Evolutionary conservation across 2,329 filamentous ascomycete species (phyloP), one percentile per base, ranked within the genome.

Genomic region (Colletotrichum lentis): DNA sequence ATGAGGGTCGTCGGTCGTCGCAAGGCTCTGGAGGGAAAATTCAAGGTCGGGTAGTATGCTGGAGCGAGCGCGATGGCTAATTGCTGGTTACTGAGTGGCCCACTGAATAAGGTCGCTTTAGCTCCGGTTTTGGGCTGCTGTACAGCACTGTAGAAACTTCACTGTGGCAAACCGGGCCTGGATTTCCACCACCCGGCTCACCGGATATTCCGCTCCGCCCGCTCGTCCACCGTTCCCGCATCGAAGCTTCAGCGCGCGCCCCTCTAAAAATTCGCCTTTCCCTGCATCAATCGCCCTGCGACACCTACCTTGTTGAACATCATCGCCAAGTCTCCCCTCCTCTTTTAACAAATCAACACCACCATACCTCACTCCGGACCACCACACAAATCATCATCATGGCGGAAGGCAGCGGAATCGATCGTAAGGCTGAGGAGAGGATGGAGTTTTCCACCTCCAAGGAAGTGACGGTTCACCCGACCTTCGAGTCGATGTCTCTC

Each of bases 371-470:
- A 58, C 16, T 22, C n/a, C 50, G 20, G 27, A 47, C 12, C 47
- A 44, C 20, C 39, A 44, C 18, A 39, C 18, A 31, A 31, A 39
- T 20, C 31, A 41, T 74, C 79, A 92, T 71, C 74, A 99, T 98
- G 96, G 93, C 94, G 72, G 95, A 98, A 81, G 91, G 78, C 69
- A 67, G 72, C 63, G 86, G 86, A 71, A 89, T 98, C 78, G 95
- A 99, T 82, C 91, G 93, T 82, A 94, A 94, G 83, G 90, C 90
- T 72, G 96, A 98, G 80, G 94, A 97, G 85, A 90, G 93, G 81
- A 97, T 98, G 90, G 95, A 98, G 84, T 98, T 99, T 81, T 91
- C 91, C 72, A 99, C 96, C 79, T 97, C 95, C 71, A 97, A 97
- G 83, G 96, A 98, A 86, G 95, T 98, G 69, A 96, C 92, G 2